These are phyloP conservation scores for Gonapodya prolifera DNA, from an alignment of 192 early-diverging fungal species.

Conservation along the genomic window DNA sequence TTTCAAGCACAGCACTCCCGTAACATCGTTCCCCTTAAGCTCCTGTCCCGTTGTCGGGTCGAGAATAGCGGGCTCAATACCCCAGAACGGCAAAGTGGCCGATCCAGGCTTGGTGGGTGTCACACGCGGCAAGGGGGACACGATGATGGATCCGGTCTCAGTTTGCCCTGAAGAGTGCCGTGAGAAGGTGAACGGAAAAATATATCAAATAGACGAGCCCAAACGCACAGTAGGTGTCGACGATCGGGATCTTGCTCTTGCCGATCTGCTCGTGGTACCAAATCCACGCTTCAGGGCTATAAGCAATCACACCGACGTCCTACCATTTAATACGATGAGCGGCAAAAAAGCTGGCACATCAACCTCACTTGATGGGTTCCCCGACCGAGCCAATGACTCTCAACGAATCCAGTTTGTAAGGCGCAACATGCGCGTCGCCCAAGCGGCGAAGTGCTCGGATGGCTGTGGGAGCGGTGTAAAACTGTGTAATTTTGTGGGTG, in stretches of 20 bases:
- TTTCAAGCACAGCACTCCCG: slow-evolving; percentile 74
- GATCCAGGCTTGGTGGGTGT: slow-evolving; percentile 85
- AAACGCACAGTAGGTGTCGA: slow-evolving; percentile 87
- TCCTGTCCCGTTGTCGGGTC: slow-evolving; percentile 75
- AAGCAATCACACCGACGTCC: slow-evolving; percentile 12
- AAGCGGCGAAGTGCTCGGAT: slow-evolving; percentile 83
- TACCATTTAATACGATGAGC: not conserved
- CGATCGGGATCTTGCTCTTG: slow-evolving; percentile 71
- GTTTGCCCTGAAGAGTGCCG: slow-evolving; percentile 18
- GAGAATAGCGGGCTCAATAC: slow-evolving; percentile 74
- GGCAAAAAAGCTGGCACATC: no score
- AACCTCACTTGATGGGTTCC: slow-evolving; percentile 74
- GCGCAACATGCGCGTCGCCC: slow-evolving; percentile 63
- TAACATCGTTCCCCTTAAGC: slow-evolving; percentile 72
- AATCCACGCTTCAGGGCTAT: slow-evolving; percentile 91
- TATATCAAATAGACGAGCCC: not conserved
- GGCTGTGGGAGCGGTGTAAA: slow-evolving; percentile 96
- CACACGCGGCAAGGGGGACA: slow-evolving; percentile 79
- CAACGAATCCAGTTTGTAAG: slow-evolving; percentile 69
- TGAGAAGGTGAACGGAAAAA: slow-evolving; percentile 5
- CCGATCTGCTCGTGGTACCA: slow-evolving; percentile 94
- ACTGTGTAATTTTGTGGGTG: slow-evolving; percentile 63
- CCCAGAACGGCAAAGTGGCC: slow-evolving; percentile 94
- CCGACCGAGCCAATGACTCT: slow-evolving; percentile 89
- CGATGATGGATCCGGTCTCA: slow-evolving; percentile 84